These are phyloP conservation scores for Mycena belliarum DNA, from an alignment of 768 basidiomycete genomes.

Conservation along the genomic window DNA sequence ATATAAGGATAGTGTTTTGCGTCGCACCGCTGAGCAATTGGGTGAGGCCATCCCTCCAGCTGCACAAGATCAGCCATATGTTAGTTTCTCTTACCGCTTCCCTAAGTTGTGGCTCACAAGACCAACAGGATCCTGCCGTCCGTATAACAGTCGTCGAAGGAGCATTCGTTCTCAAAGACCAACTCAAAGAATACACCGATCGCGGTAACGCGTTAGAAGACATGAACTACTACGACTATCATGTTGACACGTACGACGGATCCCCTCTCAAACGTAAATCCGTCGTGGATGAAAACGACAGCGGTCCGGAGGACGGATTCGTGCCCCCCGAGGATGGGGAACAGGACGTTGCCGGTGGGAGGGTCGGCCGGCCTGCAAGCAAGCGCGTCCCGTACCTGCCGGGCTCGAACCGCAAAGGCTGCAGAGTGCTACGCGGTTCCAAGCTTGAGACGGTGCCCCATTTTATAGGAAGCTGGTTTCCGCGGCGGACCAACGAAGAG, in stretches of 20 bases:
- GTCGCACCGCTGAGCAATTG: not conserved
- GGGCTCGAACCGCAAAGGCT: no score
- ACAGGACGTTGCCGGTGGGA: no score
- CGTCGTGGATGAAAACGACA: no score
- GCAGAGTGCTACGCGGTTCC: no score
- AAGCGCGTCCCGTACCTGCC: no score
- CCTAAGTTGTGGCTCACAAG: not conserved
- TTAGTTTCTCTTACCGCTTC: not conserved
- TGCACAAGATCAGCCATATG: not conserved
- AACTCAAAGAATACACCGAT: slow-evolving; percentile 12
- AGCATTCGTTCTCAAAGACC: not conserved
- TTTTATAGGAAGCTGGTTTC: no score
- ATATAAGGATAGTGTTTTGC: not conserved
- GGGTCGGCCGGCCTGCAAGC: no score
- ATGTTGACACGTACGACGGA: slow-evolving; percentile 2
- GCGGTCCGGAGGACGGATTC: no score
- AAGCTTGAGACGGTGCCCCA: no score
- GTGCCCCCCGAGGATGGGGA: no score
- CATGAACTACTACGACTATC: slow-evolving; percentile 5
- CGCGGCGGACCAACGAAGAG: no score
- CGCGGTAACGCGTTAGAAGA: not conserved
- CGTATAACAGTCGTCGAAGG: not conserved
- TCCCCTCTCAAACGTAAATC: no score
- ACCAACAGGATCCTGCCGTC: not conserved
- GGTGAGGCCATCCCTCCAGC: not conserved